Percentiles rank a stretch among this genome's conserved stretches.
Conservation (phyloP, 108 stramenopile genomes). For the Nitzschia sp. region DNA sequence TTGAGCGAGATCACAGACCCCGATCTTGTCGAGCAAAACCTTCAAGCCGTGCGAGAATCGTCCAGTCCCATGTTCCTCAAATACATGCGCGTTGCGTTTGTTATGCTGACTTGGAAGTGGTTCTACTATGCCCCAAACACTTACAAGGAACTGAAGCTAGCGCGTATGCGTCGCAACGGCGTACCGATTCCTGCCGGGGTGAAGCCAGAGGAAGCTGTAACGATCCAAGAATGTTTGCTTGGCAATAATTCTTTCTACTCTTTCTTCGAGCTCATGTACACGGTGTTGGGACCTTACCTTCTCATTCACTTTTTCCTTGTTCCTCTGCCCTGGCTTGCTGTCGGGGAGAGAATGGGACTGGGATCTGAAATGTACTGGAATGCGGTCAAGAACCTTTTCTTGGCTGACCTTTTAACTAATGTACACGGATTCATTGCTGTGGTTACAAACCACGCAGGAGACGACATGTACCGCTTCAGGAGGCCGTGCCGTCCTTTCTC, state of each 20-base stretch:
- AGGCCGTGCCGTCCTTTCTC: constrained; percentile 64
- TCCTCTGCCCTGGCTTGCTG: constrained; percentile 50
- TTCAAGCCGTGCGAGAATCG: constrained; percentile 40
- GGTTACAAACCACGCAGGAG: constrained; percentile 79
- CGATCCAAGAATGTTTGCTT: constrained; percentile 35
- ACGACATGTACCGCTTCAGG: constrained; percentile 74
- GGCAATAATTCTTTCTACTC: constrained; percentile 32
- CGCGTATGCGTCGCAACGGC: constrained; percentile 40
- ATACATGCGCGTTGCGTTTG: constrained; percentile 33
- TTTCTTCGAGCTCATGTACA: constrained; percentile 40
- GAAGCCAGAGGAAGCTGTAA: constrained; percentile 43
- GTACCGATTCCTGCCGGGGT: constrained; percentile 31
- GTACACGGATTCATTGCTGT: constrained; percentile 68
- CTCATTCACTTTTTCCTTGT: constrained; percentile 55
- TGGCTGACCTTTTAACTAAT: constrained; percentile 74
- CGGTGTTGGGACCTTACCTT: constrained; percentile 60
- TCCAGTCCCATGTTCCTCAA: constrained; percentile 45
- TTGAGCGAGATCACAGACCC: constrained; percentile 64
- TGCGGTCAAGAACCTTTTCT: constrained; percentile 58
- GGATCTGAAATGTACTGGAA: constrained; percentile 49
- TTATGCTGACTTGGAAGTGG: constrained; percentile 69
- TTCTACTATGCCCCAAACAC: constrained; percentile 80
- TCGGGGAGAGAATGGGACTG: constrained; percentile 35
- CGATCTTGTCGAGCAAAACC: constrained; percentile 68
- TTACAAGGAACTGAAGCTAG: constrained; percentile 64